Base-by-base conservation (phyloP, 805 yeast species). In the Cyberlindnera mrakii region DNA sequence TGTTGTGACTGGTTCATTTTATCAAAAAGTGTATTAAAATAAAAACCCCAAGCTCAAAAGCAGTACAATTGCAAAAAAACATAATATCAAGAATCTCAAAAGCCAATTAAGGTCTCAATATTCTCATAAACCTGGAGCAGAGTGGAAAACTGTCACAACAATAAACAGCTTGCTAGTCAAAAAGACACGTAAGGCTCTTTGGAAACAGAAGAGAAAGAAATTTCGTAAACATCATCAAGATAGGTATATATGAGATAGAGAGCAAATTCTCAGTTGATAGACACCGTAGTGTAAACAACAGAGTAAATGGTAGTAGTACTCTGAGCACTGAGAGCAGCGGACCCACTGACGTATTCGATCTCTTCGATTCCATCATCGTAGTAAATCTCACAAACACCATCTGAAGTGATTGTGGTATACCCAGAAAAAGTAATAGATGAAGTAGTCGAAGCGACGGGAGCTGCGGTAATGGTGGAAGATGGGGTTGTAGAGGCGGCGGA, bases 361-460 rank as follows among this genome's bases (percentile, higher is more conserved):
- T 48, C 52, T 25, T 43, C 41, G 17, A 40, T 51, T 27, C 46
- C 50, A 42, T 55, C 57, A 27, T 55, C 55, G 40, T 51, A 52
- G 48, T 57, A 57, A 14, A 58, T 45, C 16, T 54, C 55, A 48
- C 62, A 58, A 16, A 55, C 54, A 44, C 61, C 61, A 38, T 48
- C 52, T 5, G 36, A 6, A 19, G 33, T 30, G 25, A 41, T 7
- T 13, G 42, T 23, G 16, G 42, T 40, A 27, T 42, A 37, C 8
- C 37, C 20, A 2, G 37, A 6, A 6, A 31, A 7, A 6, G 35
- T 16, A 13, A 41, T 9, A 4, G 43, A 14, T 15, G 45, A 15
- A 14, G 37, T 2, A n/a, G 35, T 16, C 14, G 43, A n/a, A 7
- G 43, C 30, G 14, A 40, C n/a, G 4, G 41, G 29, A 5, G 35